Conservation (phyloP, 352 stramenopile species). For the Thalassiosira hispida region DNA sequence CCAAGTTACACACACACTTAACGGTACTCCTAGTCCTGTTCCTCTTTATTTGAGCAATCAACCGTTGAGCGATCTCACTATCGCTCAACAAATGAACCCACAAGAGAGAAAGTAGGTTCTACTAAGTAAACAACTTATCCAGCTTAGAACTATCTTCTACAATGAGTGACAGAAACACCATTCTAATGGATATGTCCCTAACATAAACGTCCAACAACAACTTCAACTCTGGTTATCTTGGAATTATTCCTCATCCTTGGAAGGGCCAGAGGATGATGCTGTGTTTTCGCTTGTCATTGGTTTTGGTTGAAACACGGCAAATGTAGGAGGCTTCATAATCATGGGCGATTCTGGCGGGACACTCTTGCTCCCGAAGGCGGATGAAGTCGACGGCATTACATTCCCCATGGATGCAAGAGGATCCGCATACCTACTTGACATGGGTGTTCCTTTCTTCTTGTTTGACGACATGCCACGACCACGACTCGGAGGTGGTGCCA, state of each 20-base stretch:
- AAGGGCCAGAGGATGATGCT: neutral
- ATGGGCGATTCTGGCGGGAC: constrained; percentile 31
- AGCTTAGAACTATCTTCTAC: too few relatives aligned
- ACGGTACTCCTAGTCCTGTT: too few relatives aligned
- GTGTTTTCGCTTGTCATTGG: constrained; percentile 1
- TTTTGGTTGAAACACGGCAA: constrained; percentile 73
- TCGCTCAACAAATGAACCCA: too few relatives aligned
- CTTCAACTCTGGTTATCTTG: too few relatives aligned
- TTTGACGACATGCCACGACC: constrained; percentile 18
- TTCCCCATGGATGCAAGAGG: constrained; percentile 51
- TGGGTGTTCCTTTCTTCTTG: constrained; percentile 20
- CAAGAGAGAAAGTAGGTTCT: too few relatives aligned
- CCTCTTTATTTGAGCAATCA: too few relatives aligned
- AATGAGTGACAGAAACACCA: too few relatives aligned
- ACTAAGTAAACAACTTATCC: too few relatives aligned
- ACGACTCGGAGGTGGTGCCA: constrained; percentile 75
- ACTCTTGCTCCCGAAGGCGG: constrained; percentile 4
- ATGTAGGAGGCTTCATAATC: constrained; percentile 49
- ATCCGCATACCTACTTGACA: constrained; percentile 31
- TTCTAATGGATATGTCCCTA: too few relatives aligned
- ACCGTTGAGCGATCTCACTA: too few relatives aligned
- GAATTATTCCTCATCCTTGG: constrained; percentile 8
- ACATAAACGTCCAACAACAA: too few relatives aligned
- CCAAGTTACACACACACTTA: too few relatives aligned
- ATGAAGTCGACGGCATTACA: constrained; percentile 8